Evolutionary conservation across 306 rosid genomes (phyloP).

Genomic region (Medicago truncatula): DNA sequence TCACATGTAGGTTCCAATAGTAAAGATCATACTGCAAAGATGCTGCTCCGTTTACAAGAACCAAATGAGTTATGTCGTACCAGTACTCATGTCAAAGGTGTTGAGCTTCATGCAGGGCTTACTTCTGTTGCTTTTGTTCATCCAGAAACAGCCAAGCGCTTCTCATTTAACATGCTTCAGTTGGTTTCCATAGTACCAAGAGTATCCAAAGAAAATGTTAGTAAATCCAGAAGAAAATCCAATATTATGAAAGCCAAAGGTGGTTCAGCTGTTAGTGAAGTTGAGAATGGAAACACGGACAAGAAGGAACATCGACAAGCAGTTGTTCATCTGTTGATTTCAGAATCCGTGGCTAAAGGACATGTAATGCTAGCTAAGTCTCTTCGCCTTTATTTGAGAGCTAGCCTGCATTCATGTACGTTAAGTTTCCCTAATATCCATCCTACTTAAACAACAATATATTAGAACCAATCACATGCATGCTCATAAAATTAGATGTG

Average conservation of each 20-base stretch:
- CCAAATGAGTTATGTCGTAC: constrained; percentile 59
- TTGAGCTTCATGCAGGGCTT: constrained; percentile 71
- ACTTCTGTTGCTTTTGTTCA: constrained; percentile 85
- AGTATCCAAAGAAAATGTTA: constrained; percentile 53
- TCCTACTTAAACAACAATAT: constrained; percentile 34
- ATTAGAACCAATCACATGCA: constrained; percentile 25
- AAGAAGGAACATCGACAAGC: constrained; percentile 57
- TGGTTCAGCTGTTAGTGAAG: constrained; percentile 52
- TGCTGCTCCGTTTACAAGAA: constrained; percentile 79
- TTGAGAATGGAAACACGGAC: constrained; percentile 55
- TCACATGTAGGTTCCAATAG: constrained; percentile 42
- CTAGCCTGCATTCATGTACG: constrained; percentile 87
- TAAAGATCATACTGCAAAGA: constrained; percentile 56
- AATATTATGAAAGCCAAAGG: constrained; percentile 60
- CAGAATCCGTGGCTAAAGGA: constrained; percentile 87
- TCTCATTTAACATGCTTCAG: constrained; percentile 68
- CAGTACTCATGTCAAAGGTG: constrained; percentile 51
- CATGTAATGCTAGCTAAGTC: constrained; percentile 84
- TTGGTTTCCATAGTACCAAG: constrained; percentile 72
- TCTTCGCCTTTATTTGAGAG: constrained; percentile 79
- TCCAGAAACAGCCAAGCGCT: constrained; percentile 81
- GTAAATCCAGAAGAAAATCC: constrained; percentile 43
- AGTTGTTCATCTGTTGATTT: constrained; percentile 66
- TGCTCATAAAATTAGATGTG: constrained; percentile 27
- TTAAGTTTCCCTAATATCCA: constrained; percentile 39